Percentiles rank a stretch among this genome's conserved stretches.
Conservation (phyloP, 345 rosid genomes). For the Anastatica hierochuntica region DNA sequence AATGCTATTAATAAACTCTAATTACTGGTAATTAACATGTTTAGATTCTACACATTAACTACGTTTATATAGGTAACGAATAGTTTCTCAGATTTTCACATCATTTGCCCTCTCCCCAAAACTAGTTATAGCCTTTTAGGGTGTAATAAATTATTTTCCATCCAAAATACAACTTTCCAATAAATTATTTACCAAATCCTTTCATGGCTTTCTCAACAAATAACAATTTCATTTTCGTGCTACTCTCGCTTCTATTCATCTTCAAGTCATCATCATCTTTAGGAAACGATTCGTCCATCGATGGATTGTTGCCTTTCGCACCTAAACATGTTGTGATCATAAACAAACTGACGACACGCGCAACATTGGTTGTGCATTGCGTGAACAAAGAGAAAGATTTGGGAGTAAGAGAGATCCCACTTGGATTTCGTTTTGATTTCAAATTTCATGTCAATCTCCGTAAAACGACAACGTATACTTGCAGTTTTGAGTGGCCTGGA, state of each 20-base stretch:
- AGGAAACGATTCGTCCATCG: not conserved
- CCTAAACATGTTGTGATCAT: not conserved
- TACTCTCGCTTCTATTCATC: not conserved
- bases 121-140: no score
- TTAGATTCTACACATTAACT: no score
- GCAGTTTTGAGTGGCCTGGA: not conserved
- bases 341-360: not conserved
- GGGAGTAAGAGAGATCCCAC: not conserved
- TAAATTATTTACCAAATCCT: not conserved
- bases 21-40: no score
- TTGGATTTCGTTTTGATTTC: not conserved
- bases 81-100: no score
- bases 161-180: no score
- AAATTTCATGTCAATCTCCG: not conserved
- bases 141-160: no score
- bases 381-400: not conserved
- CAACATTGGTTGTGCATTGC: not conserved
- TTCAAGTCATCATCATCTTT: not conserved
- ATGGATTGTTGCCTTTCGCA: not conserved
- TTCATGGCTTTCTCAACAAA: not conserved
- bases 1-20: no score
- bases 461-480: conserved; percentile 1
- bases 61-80: no score
- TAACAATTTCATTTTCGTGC: not conserved
- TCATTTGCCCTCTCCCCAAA: no score